phyloP scores from a whole-genome alignment of 495 filamentous ascomycete genomes.

The Xylaria acuta region DNA sequence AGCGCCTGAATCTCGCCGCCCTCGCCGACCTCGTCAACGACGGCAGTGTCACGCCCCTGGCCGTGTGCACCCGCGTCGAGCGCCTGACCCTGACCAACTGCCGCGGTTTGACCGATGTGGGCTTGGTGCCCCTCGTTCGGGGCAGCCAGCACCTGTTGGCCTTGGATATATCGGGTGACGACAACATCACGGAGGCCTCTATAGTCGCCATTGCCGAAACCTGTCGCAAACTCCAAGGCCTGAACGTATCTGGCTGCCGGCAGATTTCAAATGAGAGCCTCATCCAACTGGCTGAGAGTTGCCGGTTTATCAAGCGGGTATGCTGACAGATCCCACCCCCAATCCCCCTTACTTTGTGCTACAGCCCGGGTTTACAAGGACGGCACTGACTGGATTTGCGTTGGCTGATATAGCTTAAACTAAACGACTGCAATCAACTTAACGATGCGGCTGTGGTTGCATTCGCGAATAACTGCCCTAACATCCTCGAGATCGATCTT shows the following conservation, averaged over 20 bases:
- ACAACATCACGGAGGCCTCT: slow-evolving; percentile 80
- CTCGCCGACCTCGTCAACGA: slow-evolving; percentile 82
- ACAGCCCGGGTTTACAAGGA: slow-evolving; percentile 22
- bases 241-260: slow-evolving; percentile 89
- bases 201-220: slow-evolving; percentile 80
- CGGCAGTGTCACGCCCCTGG: slow-evolving; percentile 82
- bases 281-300: slow-evolving; percentile 79
- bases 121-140: slow-evolving; percentile 78
- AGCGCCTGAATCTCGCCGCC: slow-evolving; percentile 85
- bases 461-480: slow-evolving; percentile 85
- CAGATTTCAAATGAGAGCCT: slow-evolving; percentile 86
- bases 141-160: slow-evolving; percentile 84
- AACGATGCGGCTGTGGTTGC: slow-evolving; percentile 80
- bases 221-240: slow-evolving; percentile 84
- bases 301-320: slow-evolving; percentile 87
- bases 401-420: slow-evolving; percentile 71
- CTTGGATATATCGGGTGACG: slow-evolving; percentile 84
- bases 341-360: not conserved
- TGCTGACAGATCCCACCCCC: slow-evolving; percentile 38
- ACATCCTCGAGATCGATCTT: slow-evolving; percentile 95
- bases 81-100: slow-evolving; percentile 94
- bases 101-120: slow-evolving; percentile 79
- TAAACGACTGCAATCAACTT: slow-evolving; percentile 84
- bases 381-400: slow-evolving; percentile 32
- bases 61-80: slow-evolving; percentile 88